These are phyloP conservation scores for Cubamyces lactineus DNA, from an alignment of 768 basidiomycete genomes.

Conservation along the genomic window DNA sequence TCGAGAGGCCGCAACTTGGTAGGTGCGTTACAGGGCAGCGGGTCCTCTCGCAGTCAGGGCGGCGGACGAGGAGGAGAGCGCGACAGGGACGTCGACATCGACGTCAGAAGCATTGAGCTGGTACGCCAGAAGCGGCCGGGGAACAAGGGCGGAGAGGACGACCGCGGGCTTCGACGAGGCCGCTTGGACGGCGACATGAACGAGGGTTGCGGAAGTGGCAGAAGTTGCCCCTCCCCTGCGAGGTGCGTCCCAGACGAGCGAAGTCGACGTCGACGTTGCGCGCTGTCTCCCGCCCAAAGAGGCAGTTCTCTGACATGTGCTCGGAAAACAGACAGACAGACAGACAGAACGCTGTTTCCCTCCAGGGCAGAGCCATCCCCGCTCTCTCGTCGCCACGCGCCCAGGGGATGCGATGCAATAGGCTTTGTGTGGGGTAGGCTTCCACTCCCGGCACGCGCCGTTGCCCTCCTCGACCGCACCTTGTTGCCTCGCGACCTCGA, in stretches of 20 bases:
- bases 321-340: not conserved
- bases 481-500: not conserved
- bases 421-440: too few relatives aligned
- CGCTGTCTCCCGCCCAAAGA: slow-evolving; percentile 3
- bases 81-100: not conserved
- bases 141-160: slow-evolving; percentile 10
- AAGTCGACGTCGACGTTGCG: not conserved
- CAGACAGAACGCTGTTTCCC: not conserved
- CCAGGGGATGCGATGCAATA: not conserved
- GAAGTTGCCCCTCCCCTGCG: not conserved
- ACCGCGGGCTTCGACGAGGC: slow-evolving; percentile 1
- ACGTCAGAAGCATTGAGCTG: too few relatives aligned
- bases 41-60: too few relatives aligned
- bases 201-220: not conserved
- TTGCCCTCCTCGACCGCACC: not conserved
- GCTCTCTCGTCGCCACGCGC: slow-evolving; percentile 3
- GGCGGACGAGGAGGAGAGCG: not conserved
- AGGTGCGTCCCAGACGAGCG: slow-evolving; percentile 10
- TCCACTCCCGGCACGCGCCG: not conserved
- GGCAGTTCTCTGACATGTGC: slow-evolving; percentile 5
- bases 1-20: not conserved
- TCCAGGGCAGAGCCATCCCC: not conserved
- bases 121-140: slow-evolving; percentile 9
- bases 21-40: too few relatives aligned
- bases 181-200: slow-evolving; percentile 1